A percentile compares a stretch with the other conserved stretches of the same genome.
phyloP scores from a whole-genome alignment of 2,329 filamentous ascomycete species.

The Colletotrichum godetiae region DNA sequence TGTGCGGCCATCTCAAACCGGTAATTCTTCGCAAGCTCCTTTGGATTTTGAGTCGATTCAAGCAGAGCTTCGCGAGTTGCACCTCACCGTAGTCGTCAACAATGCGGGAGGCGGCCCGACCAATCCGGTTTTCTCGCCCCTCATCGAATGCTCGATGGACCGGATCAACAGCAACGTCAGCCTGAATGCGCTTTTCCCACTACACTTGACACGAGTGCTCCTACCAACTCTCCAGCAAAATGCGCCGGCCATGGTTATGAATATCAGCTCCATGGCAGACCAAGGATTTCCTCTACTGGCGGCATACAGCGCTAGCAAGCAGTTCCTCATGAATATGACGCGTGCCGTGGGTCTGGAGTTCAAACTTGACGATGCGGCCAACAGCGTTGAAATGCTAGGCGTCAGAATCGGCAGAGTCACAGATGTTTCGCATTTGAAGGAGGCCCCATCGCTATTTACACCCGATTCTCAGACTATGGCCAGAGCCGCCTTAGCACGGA shows the following conservation, averaged over 20 bases:
- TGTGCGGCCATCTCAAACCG: neutral
- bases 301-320: constrained; percentile 59
- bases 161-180: constrained; percentile 44
- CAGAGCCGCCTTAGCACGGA: constrained; percentile 34
- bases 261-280: constrained; percentile 59
- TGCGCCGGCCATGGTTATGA: constrained; percentile 59
- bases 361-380: constrained; percentile 34
- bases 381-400: constrained; percentile 30
- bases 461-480: constrained; percentile 36
- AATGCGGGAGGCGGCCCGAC: constrained; percentile 60
- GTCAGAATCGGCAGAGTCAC: constrained; percentile 38
- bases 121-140: constrained; percentile 45
- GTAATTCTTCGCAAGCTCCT: neutral
- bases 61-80: constrained; percentile 41
- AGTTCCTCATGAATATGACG: constrained; percentile 54
- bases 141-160: constrained; percentile 48
- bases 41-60: neutral
- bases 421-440: constrained; percentile 32
- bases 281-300: constrained; percentile 58
- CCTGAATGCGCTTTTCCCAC: neutral
- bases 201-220: neutral
- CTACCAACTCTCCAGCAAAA: constrained; percentile 55
- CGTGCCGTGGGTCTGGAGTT: constrained; percentile 55
- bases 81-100: constrained; percentile 66
- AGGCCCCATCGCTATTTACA: constrained; percentile 35